Base-by-base conservation (phyloP, 352 stramenopile species). In the Phytophthora ramorum region DNA sequence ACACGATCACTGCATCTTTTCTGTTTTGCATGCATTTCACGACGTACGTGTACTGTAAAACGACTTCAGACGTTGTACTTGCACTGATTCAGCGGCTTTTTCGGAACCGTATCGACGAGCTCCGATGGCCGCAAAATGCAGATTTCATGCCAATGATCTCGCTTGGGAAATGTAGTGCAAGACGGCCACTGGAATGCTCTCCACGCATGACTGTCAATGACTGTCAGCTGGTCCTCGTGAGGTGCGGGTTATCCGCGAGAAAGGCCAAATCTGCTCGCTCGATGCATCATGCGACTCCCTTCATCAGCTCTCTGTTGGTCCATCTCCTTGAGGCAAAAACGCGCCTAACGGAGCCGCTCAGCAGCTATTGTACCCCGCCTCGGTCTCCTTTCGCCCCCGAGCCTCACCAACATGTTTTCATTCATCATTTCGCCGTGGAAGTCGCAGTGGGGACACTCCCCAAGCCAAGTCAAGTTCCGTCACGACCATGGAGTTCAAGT, bases 401-500 rank as follows among this genome's bases (percentile, higher is more conserved):
- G 35, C 12, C 10, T 37, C 30, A 17, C 19, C 37, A 2, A 17
- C 43, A 26, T 40, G 17, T 38, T 34, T 19, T 59, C 63, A 71
- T 54, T 71, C 49, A 58, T 43, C 57, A 71, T 58, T 71, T 71
- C 19, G 35, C 49, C 56, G 38, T 51, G 32, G 48, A 67, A 67
- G 49, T 8, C 32, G 19, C 57, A 66, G 56, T 61, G 55, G 32
- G 63, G 38, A 50, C 46, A 55, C 28, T 40, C 28, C 48, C 7
- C 34, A 45, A 38, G 1, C 17, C 44, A 43, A 20, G 16, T 9
- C 43, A 53, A 48, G 14, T 62, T 47, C 24, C 26, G 20, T 51
- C 34, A n/a, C 24, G 34, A 58, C 35, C 28, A 75, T 75, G 67
- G 62, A 75, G 63, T 26, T 38, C 51, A 73, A 76, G 37, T 71